Evolutionary conservation across 2,329 filamentous ascomycete genomes (phyloP), one percentile per base, ranked within the genome.

Genomic region (Gnomoniopsis sp.): DNA sequence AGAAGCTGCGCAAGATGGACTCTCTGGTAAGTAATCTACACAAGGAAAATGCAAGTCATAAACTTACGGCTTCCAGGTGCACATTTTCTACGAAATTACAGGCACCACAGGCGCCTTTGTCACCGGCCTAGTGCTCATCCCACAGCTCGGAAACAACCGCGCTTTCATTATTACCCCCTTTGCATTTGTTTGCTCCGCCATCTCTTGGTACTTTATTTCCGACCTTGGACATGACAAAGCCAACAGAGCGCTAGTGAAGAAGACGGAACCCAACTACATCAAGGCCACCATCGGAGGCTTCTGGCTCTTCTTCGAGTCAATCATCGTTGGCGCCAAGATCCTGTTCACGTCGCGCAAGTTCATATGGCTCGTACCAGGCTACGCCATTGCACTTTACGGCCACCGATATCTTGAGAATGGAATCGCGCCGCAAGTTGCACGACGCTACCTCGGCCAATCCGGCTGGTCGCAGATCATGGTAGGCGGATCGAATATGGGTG

Each of bases 331-430:
- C 26, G 74, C 65, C 19, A 73, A 70, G 50, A 77, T 81, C 48
- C 73, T 81, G 50, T 76, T 79, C 65, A 75, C 74, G 2, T 74
- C 72, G 30, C 72, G 77, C 30, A 74, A 77, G 59, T 80, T 79
- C 63, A 66, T 80, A 62, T 81, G 79, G 79, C 71, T 81, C 30
- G 65, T 80, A 6, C 76, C 78, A 7, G 75, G 77, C 38, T 81
- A 81, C 61, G 74, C 77, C 0, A 65, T 81, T 49, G 77, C 77
- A 1, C 71, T 81, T 10, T 81, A 81, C 64, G 77, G 72, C 2
- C 79, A 81, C 62, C 70, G 79, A 22, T 81, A 79, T 60, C 73
- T 81, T 46, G 78, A 81, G 65, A 79, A 79, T 61, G 74, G 73
- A 22, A 73, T 81, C 43, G 75, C 75, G 0, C 77, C 77, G 0